phyloP scores from a whole-genome alignment of 768 basidiomycete genomes.

The Rhodotorula toruloides region DNA sequence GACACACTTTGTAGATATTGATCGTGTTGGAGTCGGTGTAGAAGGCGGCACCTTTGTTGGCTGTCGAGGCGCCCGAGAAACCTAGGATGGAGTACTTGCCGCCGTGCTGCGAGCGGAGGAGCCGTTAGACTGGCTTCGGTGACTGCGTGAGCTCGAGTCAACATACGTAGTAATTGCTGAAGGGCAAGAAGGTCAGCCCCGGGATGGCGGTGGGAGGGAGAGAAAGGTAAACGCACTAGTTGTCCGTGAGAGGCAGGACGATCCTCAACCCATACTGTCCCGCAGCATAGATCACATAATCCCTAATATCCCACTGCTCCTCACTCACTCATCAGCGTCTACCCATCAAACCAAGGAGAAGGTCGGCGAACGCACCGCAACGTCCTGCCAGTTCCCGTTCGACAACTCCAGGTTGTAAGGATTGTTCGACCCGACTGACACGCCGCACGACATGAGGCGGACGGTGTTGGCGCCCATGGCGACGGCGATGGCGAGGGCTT shows the following conservation, averaged over 20 bases:
- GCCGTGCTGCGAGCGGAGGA: conserved; percentile 8
- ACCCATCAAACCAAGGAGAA: background rate
- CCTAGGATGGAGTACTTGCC: conserved; percentile 34
- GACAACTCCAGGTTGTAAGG: conserved; percentile 42
- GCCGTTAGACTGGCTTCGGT: background rate
- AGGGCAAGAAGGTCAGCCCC: too few relatives aligned
- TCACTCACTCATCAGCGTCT: background rate
- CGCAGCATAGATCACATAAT: conserved; percentile 24
- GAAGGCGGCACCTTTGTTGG: conserved; percentile 27
- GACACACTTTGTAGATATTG: background rate
- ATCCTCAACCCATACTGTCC: conserved; percentile 35
- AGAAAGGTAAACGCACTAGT: background rate
- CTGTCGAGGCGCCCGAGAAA: conserved; percentile 23
- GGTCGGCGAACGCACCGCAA: conserved; percentile 22
- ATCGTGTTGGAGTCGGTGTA: conserved; percentile 23
- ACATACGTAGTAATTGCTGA: background rate
- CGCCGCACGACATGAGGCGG: conserved; percentile 37
- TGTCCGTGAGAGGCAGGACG: conserved; percentile 33
- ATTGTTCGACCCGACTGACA: conserved; percentile 41
- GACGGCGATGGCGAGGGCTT: conserved; percentile 39
- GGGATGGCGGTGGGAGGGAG: too few relatives aligned
- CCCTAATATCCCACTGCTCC: conserved; percentile 3
- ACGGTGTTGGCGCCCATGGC: conserved; percentile 42
- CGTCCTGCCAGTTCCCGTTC: conserved; percentile 41
- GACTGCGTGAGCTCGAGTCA: background rate